phyloP scores from a whole-genome alignment of 192 early-diverging fungal genomes.

The Linnemannia zychae region DNA sequence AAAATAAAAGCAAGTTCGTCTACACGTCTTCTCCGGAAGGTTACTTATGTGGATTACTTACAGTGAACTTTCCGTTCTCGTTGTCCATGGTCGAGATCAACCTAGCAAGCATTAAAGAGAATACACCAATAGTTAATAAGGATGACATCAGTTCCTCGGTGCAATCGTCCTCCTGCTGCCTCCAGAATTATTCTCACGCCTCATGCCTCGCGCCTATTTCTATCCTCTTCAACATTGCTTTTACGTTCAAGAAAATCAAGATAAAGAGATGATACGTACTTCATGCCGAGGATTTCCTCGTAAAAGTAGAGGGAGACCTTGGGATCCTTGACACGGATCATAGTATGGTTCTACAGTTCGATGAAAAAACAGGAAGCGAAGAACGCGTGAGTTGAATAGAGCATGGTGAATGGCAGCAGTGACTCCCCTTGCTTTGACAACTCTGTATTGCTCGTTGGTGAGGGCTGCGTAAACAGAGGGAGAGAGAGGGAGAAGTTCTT shows the following conservation, averaged over 20 bases:
- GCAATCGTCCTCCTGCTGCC: not conserved
- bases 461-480: not conserved
- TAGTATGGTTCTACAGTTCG: constrained; percentile 84
- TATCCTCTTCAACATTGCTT: too few relatives aligned
- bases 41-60: constrained; percentile 7
- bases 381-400: not conserved
- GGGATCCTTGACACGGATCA: constrained; percentile 89
- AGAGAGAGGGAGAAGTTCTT: not conserved
- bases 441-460: not conserved
- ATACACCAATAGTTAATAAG: not conserved
- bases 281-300: constrained; percentile 83
- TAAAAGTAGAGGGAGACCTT: constrained; percentile 83
- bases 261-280: constrained; percentile 52
- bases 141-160: not conserved
- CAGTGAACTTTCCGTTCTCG: constrained; percentile 61
- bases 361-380: not conserved
- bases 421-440: not conserved
- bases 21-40: too few relatives aligned
- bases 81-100: constrained; percentile 63
- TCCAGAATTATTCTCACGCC: not conserved
- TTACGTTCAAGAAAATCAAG: too few relatives aligned
- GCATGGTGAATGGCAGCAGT: not conserved
- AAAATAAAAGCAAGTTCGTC: too few relatives aligned
- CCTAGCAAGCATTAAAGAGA: constrained; percentile 26
- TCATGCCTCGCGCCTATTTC: too few relatives aligned